Evolutionary conservation across 1,139 yeast genomes (phyloP).

Genomic region (Pneumocystis wakefieldiae): DNA sequence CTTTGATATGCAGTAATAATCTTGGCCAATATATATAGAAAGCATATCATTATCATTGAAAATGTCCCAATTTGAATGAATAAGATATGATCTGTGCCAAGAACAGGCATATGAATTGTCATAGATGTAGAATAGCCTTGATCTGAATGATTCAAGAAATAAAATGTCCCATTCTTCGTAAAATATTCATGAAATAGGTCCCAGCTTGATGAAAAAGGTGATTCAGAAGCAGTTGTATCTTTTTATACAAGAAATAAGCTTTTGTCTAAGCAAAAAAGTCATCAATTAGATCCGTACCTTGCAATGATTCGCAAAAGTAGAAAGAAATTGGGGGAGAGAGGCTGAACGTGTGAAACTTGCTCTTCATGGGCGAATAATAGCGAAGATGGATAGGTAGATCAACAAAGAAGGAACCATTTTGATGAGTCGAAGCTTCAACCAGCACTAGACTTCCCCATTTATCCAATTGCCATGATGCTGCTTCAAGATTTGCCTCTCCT

Average conservation of each 20-base stretch:
- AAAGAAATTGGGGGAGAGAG: neutral
- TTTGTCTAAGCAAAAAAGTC: neutral
- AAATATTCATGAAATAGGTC: neutral
- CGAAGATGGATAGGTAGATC: conserved; percentile 1
- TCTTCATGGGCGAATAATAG: neutral
- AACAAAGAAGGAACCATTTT: neutral
- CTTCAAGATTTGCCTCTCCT: conserved; percentile 9
- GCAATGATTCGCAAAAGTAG: neutral
- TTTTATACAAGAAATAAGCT: neutral
- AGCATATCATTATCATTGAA: neutral
- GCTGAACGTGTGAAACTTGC: neutral
- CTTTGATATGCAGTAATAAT: neutral
- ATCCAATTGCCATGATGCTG: conserved; percentile 4
- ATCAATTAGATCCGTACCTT: neutral
- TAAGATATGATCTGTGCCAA: neutral
- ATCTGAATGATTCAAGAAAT: neutral
- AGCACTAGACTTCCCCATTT: conserved; percentile 7
- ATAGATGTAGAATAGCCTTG: neutral
- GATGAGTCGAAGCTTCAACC: neutral
- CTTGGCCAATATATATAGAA: neutral
- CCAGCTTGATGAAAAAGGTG: neutral
- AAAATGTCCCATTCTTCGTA: neutral
- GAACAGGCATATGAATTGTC: neutral
- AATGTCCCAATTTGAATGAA: neutral
- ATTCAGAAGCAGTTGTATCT: neutral